Conservation (phyloP, 345 rosid species). For the Hibiscus tridactylites region DNA sequence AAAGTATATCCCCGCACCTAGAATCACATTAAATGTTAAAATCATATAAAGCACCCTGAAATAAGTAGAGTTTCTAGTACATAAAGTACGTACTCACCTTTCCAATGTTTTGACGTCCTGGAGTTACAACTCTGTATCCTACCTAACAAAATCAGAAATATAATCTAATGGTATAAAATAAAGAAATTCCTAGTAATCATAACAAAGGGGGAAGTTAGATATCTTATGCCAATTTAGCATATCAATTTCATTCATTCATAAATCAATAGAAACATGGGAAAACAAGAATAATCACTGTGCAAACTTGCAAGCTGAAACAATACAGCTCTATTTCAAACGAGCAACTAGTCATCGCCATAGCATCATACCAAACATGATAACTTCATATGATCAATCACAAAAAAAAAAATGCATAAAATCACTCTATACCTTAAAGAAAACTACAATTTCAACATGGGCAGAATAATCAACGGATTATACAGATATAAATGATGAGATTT, state of each 20-base stretch:
- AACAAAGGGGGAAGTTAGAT: not conserved
- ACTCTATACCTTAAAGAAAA: not conserved
- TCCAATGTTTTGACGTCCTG: conserved; percentile 50
- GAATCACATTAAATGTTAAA: not conserved
- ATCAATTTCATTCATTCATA: not conserved
- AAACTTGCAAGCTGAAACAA: not conserved
- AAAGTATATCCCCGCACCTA: conserved; percentile 85
- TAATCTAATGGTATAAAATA: not conserved
- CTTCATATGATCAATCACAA: not conserved
- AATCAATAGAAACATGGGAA: not conserved
- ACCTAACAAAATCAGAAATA: conserved; percentile 44
- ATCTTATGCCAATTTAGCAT: not conserved
- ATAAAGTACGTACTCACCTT: conserved; percentile 39
- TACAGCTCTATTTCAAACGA: not conserved
- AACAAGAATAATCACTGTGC: not conserved
- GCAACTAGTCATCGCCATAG: not conserved
- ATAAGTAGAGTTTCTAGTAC: not conserved
- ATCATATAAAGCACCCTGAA: not conserved
- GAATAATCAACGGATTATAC: not conserved
- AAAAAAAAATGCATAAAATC: not conserved
- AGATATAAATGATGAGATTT: not conserved
- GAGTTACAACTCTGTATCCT: conserved; percentile 75
- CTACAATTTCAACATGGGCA: not conserved
- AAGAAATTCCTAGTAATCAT: not conserved
- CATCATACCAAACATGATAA: not conserved